These are phyloP conservation scores for Colletotrichum sublineola DNA, from an alignment of 2,329 filamentous ascomycete species.

Conservation along the genomic window DNA sequence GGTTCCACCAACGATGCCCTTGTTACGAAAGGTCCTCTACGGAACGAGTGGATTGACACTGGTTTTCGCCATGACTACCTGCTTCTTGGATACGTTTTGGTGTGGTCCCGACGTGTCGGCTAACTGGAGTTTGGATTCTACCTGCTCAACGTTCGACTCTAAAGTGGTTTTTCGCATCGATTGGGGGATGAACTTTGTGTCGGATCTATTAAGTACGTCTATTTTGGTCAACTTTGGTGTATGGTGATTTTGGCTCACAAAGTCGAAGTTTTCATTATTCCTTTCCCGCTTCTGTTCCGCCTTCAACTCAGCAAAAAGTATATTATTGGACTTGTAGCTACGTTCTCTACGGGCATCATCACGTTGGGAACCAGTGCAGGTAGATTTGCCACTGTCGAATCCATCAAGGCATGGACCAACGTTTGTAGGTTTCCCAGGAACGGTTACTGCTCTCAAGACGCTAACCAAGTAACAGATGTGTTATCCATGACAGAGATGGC, in stretches of 20 bases:
- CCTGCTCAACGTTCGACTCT: constrained; percentile 47
- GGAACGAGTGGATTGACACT: constrained; percentile 44
- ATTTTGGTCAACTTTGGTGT: neutral
- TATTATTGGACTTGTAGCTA: constrained; percentile 43
- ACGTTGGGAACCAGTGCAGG: constrained; percentile 45
- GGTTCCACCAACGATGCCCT: constrained; percentile 46
- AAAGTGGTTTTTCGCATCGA: constrained; percentile 48
- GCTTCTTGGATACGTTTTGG: constrained; percentile 50
- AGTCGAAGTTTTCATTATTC: constrained; percentile 43
- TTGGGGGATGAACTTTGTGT: constrained; percentile 48
- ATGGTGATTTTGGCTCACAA: neutral
- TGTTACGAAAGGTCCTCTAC: constrained; percentile 46
- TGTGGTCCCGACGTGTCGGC: constrained; percentile 47
- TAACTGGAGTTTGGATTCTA: constrained; percentile 47
- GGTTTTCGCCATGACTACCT: constrained; percentile 46
- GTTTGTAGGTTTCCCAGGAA: constrained; percentile 41
- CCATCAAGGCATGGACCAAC: constrained; percentile 44
- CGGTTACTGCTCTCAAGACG: no score
- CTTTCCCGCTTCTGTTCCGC: constrained; percentile 43
- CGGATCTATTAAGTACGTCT: constrained; percentile 45
- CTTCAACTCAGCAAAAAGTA: constrained; percentile 44
- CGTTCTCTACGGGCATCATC: constrained; percentile 44
- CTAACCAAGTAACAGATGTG: constrained; percentile 36
- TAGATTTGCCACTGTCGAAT: constrained; percentile 44
- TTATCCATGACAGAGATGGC: constrained; percentile 44